Base-by-base conservation (phyloP, 169 alveolate genomes). In the Eimeria acervulina region DNA sequence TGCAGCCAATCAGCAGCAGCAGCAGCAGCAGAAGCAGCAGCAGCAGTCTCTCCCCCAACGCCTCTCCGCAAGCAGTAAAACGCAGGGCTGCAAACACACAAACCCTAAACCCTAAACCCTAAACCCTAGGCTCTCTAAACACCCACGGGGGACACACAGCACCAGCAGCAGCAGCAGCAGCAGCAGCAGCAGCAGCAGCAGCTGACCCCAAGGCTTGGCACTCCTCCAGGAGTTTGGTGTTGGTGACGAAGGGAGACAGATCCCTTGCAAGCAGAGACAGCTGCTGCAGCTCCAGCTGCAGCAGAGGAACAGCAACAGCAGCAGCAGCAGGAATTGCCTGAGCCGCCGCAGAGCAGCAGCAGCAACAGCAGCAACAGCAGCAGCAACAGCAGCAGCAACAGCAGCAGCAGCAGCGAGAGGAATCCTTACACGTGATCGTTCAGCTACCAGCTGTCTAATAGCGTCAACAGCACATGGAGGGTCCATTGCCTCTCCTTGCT, bases 351-450 rank as follows among this genome's bases (percentile, higher is more conserved):
- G n/a, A n/a, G 72, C n/a, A 51, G 93, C 93, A 84, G 72, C 93
- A 59, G 61, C 3, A 52, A 31, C 31, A 33, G 55, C 55, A 47
- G 55, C 55, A 47, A 12, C 55, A 47, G 51, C 78, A 84, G 72
- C 93, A 84, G 93, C 93, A 8, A n/a, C 90, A 38, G 61, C 90
- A 13, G 51, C 90, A 10, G 40, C 68, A 10, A 21, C 78, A 52
- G 93, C 93, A 52, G 89, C 89, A 78, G 89, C 89, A 40, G 89
- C 89, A 78, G 63, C 4, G 63, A 42, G 13, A 38, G 59, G n/a
- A n/a, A n/a, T n/a, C n/a, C n/a, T n/a, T n/a, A n/a, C n/a, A n/a
- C n/a, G n/a, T n/a, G n/a, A n/a, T n/a, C n/a, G n/a, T n/a, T n/a
- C n/a, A n/a, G n/a, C n/a, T n/a, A n/a, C n/a, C 89, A 23, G 89